These are phyloP conservation scores for Claviceps humidiphila DNA, from an alignment of 2,329 filamentous ascomycete genomes.

Conservation along the genomic window DNA sequence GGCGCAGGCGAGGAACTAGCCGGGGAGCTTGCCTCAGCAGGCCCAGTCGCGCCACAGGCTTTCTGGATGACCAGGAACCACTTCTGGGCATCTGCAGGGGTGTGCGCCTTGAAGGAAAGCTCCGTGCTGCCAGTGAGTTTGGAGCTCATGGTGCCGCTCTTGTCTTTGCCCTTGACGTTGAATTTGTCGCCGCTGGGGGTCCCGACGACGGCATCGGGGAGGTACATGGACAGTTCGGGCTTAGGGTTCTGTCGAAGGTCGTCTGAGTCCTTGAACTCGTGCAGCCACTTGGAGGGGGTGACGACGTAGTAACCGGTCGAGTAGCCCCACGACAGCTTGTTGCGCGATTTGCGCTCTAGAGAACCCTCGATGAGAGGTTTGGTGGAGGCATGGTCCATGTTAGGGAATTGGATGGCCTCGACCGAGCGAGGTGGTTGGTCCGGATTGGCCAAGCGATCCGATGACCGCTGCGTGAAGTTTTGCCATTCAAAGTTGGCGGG, in stretches of 20 bases:
- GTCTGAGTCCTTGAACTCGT: constrained; percentile 94
- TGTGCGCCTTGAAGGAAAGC: constrained; percentile 77
- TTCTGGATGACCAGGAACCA: constrained; percentile 67
- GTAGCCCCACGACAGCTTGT: constrained; percentile 67
- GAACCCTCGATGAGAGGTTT: constrained; percentile 76
- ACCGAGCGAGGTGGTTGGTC: constrained; percentile 60
- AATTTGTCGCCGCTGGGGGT: constrained; percentile 67
- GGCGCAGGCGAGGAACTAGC: constrained; percentile 4
- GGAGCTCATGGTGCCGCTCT: constrained; percentile 64
- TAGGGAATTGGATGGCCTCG: constrained; percentile 67
- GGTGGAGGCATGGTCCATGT: constrained; percentile 71
- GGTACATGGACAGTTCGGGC: constrained; percentile 80
- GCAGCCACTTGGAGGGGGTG: constrained; percentile 74
- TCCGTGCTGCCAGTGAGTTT: constrained; percentile 72
- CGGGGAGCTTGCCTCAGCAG: constrained; percentile 19
- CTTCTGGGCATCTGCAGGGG: constrained; percentile 63
- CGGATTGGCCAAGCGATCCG: constrained; percentile 63
- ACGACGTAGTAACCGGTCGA: constrained; percentile 80
- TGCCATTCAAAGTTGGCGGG: constrained; percentile 85
- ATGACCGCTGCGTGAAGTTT: constrained; percentile 62
- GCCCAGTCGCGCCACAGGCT: constrained; percentile 39
- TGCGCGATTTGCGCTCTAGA: constrained; percentile 80
- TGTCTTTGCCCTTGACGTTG: constrained; percentile 89
- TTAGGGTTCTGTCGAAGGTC: constrained; percentile 54
- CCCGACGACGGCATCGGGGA: constrained; percentile 79